A percentile compares a stretch with the other conserved stretches of the same genome.
Conservation (phyloP, 495 filamentous ascomycete species). For the Penicillium bovifimosum region DNA sequence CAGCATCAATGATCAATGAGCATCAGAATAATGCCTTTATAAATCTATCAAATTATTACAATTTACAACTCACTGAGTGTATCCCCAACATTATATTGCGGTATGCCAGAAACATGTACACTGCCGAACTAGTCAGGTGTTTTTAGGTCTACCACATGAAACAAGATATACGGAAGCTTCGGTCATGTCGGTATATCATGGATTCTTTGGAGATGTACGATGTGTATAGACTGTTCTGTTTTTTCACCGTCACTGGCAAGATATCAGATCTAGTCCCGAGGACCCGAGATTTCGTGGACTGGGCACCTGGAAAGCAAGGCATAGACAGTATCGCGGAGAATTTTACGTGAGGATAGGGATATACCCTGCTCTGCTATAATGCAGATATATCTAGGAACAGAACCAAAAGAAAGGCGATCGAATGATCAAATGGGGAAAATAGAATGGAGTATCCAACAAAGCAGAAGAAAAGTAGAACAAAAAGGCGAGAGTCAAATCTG, state of each 20-base stretch:
- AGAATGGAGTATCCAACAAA: not conserved
- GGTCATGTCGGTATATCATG: no score
- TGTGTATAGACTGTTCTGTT: no score
- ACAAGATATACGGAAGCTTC: no score
- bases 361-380: not conserved
- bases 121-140: no score
- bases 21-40: conserved; percentile 27
- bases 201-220: no score
- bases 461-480: not conserved
- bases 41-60: conserved; percentile 6
- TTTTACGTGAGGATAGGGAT: not conserved
- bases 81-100: no score
- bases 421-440: not conserved
- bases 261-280: no score
- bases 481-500: conserved; percentile 1
- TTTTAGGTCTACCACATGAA: no score
- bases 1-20: conserved; percentile 32
- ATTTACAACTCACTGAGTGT: no score
- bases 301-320: not conserved
- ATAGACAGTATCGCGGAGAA: not conserved
- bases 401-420: not conserved
- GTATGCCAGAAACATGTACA: not conserved
- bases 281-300: no score
- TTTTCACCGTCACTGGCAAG: no score
- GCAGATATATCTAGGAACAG: not conserved